Conservation (phyloP, 179 eudicot genomes). For the Patellifolia procumbens region DNA sequence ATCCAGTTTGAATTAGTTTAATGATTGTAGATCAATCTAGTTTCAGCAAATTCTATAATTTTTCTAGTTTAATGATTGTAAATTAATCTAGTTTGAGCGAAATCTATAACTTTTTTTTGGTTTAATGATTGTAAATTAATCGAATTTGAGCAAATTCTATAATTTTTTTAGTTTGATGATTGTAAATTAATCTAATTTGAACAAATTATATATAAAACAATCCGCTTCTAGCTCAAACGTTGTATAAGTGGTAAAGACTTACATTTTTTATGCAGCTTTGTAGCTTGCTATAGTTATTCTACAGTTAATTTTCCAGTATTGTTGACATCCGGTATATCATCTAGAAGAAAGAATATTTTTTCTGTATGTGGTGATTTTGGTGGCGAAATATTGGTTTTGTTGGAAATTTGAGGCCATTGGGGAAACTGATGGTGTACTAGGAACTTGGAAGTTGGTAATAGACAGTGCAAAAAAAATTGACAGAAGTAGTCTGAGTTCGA, state of each 20-base stretch:
- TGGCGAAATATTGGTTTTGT: not conserved
- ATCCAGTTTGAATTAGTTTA: not conserved
- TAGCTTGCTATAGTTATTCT: too few relatives aligned
- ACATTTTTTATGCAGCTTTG: too few relatives aligned
- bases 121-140: not conserved
- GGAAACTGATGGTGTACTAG: too few relatives aligned
- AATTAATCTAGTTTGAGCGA: not conserved
- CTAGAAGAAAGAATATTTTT: not conserved
- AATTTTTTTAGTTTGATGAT: not conserved
- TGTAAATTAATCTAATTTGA: too few relatives aligned
- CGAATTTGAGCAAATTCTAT: not conserved
- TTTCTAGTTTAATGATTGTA: not conserved
- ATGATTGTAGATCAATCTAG: not conserved
- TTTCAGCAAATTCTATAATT: not conserved
- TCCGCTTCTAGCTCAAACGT: too few relatives aligned
- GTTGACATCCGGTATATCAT: too few relatives aligned
- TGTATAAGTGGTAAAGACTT: too few relatives aligned
- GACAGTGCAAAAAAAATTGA: too few relatives aligned
- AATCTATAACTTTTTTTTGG: not conserved
- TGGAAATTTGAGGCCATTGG: not conserved
- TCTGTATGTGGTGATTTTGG: not conserved
- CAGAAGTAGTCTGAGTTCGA: not conserved
- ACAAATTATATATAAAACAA: too few relatives aligned
- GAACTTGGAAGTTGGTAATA: constrained; percentile 6
- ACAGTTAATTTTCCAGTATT: too few relatives aligned